phyloP scores from a whole-genome alignment of 305 asterid species.

The Fraxinus albicans region DNA sequence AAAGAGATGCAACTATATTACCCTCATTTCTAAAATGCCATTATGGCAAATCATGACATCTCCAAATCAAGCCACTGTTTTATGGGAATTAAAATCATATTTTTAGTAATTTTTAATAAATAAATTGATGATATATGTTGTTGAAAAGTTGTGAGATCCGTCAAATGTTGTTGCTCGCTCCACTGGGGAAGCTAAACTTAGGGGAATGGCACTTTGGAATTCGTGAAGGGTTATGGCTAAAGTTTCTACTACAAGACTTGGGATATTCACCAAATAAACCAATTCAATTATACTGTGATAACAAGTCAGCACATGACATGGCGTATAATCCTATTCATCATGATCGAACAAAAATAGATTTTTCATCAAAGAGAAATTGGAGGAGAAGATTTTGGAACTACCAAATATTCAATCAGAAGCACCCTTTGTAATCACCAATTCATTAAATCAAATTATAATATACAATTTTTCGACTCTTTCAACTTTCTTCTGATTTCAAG shows the following conservation, averaged over 20 bases:
- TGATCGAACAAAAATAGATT: conserved; percentile 1
- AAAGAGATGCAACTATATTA: too few relatives aligned
- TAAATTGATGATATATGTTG: too few relatives aligned
- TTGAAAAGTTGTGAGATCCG: too few relatives aligned
- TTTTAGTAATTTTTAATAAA: too few relatives aligned
- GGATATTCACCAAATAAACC: conserved; percentile 3
- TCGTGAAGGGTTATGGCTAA: not conserved
- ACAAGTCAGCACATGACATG: conserved; percentile 3
- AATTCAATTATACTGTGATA: conserved; percentile 13
- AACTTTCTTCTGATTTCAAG: too few relatives aligned
- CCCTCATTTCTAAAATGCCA: too few relatives aligned
- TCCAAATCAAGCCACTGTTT: too few relatives aligned
- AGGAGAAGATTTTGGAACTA: not conserved
- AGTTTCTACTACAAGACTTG: not conserved
- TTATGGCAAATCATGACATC: too few relatives aligned
- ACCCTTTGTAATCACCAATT: too few relatives aligned
- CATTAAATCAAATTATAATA: too few relatives aligned
- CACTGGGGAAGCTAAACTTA: not conserved
- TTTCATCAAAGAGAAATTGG: conserved; percentile 1
- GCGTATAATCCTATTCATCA: conserved; percentile 12
- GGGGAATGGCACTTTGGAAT: not conserved
- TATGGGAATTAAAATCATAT: too few relatives aligned
- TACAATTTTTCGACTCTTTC: too few relatives aligned
- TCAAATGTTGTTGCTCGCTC: not conserved
- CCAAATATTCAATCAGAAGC: not conserved